Conservation (phyloP, 768 basidiomycete genomes). For the Cyathus striatus region DNA sequence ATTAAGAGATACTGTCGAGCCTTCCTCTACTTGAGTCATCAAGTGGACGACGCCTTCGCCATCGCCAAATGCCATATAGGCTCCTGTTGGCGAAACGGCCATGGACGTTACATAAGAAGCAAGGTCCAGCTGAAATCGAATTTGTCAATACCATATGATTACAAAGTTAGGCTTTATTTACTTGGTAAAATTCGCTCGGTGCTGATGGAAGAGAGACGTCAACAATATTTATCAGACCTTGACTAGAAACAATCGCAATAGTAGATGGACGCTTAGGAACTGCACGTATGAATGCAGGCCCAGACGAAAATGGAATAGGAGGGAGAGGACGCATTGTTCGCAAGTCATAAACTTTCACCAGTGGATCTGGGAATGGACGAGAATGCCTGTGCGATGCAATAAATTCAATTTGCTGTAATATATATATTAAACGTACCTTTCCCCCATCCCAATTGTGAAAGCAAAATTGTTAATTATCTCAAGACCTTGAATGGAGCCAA, state of each 20-base stretch:
- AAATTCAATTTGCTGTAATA: not conserved
- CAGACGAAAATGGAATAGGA: conserved; percentile 82
- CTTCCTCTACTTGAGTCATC: conserved; percentile 66
- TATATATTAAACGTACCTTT: conserved; percentile 49
- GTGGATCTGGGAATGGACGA: conserved; percentile 82
- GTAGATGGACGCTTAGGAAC: conserved; percentile 74
- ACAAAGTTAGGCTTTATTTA: conserved; percentile 19
- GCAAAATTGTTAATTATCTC: conserved; percentile 75
- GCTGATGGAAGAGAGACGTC: conserved; percentile 72
- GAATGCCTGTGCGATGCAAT: conserved; percentile 55
- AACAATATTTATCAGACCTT: conserved; percentile 82
- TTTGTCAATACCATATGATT: not conserved
- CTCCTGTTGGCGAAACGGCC: conserved; percentile 79
- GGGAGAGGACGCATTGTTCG: conserved; percentile 79
- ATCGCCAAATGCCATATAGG: conserved; percentile 93
- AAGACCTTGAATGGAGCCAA: conserved; percentile 76
- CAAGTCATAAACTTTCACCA: conserved; percentile 90
- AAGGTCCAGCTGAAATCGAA: conserved; percentile 51
- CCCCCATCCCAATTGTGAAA: conserved; percentile 83
- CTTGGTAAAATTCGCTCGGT: conserved; percentile 77
- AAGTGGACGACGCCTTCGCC: conserved; percentile 81
- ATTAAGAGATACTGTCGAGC: conserved; percentile 67
- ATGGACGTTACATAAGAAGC: conserved; percentile 73
- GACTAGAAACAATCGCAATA: conserved; percentile 69
- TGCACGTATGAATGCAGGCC: conserved; percentile 80